Base-by-base conservation (phyloP, 371 early-diverging fungal genomes). In the Mortierella sp. region DNA sequence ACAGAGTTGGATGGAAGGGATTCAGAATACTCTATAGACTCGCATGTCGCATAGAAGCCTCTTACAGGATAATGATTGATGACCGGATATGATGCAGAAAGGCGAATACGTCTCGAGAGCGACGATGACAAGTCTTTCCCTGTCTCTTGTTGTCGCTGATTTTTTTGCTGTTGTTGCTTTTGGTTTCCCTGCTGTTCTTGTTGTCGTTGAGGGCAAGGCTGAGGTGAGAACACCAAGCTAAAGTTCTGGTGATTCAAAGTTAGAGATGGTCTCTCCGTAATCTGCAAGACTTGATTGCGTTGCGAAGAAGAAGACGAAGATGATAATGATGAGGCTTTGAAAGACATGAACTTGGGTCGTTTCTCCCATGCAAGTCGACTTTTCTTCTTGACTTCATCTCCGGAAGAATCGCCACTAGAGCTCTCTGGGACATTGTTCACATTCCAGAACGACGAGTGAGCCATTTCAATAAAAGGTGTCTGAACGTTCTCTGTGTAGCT, bases 401-500 rank as follows among this genome's bases (percentile, higher is more conserved):
- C 52, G 8, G 22, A 52, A 52, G 18, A n/a, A n/a, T 26, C 28
- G 18, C 54, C n/a, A 3, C n/a, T 20, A 11, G 24, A 24, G 0
- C 9, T 54, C 54, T 54, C 54, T 54, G 54, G 10, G 18, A 20
- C 3, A n/a, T 24, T 54, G n/a, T 43, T 26, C 39, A 54, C 28
- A 20, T 68, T 68, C 68, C 74, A 73, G 63, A 68, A 73, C 0
- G 74, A 73, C 4, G 30, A 30, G 8, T 39, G 37, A 28, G 6
- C 57, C 28, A 18, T 49, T 22, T 68, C 62, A 1, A 72, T 49
- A 61, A 77, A 77, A 2, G 55, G 55, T 5, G 35, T 43, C 5
- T 57, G 69, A 10, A 68, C 28, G 11, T 51, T 37, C 37, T 77
- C 78, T 0, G n/a, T 60, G 22, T 77, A 77, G 5, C 32, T 64